Conservation (phyloP, 345 rosid species). For the Carallia pectinifolia region DNA sequence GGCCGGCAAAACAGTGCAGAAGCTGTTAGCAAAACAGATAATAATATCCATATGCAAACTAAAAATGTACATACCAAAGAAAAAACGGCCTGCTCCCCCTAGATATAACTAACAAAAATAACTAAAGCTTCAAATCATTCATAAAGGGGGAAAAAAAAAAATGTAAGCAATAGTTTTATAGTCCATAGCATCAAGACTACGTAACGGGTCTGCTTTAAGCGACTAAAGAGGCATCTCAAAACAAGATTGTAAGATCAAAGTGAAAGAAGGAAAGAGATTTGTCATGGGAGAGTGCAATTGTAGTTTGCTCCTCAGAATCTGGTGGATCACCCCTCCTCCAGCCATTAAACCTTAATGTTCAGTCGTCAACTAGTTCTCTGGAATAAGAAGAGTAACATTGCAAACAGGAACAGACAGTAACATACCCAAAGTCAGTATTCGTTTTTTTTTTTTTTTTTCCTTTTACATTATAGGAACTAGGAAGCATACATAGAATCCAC, state of each 20-base stretch:
- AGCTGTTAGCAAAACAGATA: slow-evolving; percentile 15
- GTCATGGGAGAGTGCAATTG: slow-evolving; percentile 65
- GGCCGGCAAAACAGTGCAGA: slow-evolving; percentile 40
- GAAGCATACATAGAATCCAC: too few species aligned
- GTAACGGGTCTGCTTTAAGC: neutral
- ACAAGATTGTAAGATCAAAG: neutral
- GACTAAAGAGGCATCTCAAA: neutral
- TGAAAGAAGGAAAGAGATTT: neutral
- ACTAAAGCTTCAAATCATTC: neutral
- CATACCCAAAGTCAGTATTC: neutral
- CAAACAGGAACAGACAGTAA: neutral
- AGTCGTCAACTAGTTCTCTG: slow-evolving; percentile 35
- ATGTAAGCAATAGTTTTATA: neutral
- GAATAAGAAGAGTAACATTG: slow-evolving; percentile 15
- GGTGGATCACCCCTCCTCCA: slow-evolving; percentile 82
- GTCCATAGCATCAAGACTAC: neutral
- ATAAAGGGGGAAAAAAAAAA: neutral
- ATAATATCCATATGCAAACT: neutral
- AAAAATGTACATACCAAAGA: neutral
- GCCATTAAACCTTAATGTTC: slow-evolving; percentile 55
- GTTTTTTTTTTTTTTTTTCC: too few species aligned
- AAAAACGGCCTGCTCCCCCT: neutral
- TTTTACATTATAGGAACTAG: too few species aligned
- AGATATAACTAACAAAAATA: neutral
- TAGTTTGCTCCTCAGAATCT: slow-evolving; percentile 78